These are phyloP conservation scores for Rubia peregrina DNA, from an alignment of 305 asterid genomes.

Conservation along the genomic window DNA sequence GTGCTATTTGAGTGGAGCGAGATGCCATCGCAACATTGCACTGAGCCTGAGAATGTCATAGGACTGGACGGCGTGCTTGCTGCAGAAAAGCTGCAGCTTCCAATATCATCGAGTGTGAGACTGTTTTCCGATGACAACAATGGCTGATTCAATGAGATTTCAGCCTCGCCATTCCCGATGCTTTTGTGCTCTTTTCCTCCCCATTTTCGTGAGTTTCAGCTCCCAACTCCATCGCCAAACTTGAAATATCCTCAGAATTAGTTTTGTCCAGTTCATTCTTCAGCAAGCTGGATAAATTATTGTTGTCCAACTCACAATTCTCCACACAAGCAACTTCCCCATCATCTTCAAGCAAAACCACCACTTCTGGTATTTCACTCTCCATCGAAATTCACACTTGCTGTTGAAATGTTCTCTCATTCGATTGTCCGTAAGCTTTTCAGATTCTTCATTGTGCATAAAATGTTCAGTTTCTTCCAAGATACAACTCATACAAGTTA, in stretches of 20 bases:
- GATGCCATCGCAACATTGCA: constrained; percentile 16
- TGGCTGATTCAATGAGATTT: neutral
- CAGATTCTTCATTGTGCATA: too few relatives aligned
- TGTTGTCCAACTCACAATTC: constrained; percentile 24
- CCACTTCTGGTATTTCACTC: constrained; percentile 14
- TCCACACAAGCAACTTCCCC: constrained; percentile 14
- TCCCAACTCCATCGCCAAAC: neutral
- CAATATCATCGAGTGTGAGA: neutral
- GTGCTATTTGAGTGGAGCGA: constrained; percentile 29
- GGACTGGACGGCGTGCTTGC: constrained; percentile 8
- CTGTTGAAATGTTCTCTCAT: too few relatives aligned
- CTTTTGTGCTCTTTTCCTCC: neutral
- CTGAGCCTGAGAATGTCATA: constrained; percentile 12
- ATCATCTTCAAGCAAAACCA: constrained; percentile 12
- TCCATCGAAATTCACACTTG: constrained; percentile 14
- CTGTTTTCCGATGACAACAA: neutral
- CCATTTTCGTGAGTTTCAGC: neutral
- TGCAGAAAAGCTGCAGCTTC: constrained; percentile 11
- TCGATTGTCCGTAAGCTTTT: too few relatives aligned
- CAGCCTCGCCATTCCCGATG: neutral
- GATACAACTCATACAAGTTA: too few relatives aligned
- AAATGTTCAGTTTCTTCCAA: too few relatives aligned
- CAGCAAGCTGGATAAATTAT: constrained; percentile 16
- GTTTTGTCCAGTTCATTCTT: constrained; percentile 16
- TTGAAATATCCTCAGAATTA: constrained; percentile 10